Percentiles rank a stretch among this genome's conserved stretches.
Conservation (phyloP, 805 yeast genomes). For the Candida peoriensis region DNA sequence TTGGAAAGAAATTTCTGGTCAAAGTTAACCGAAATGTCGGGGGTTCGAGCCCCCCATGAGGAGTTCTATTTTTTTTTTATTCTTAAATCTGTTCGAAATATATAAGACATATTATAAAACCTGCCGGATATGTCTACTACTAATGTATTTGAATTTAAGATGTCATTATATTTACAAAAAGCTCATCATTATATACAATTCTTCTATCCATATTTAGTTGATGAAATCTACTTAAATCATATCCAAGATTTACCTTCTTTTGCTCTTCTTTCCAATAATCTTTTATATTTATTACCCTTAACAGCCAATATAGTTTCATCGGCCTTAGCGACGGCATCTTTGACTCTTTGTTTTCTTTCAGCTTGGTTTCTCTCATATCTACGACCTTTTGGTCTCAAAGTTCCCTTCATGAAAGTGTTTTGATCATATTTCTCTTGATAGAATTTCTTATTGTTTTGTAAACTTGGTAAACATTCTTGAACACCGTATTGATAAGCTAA, state of each 20-base stretch:
- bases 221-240: slow-evolving; percentile 8
- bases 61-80: slow-evolving; percentile 21
- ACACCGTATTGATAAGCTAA: slow-evolving; percentile 80
- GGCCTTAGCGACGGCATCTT: slow-evolving; percentile 58
- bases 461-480: slow-evolving; percentile 65
- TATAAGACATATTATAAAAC: background rate
- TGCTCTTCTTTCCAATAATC: slow-evolving; percentile 22
- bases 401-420: slow-evolving; percentile 73
- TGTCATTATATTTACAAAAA: no score
- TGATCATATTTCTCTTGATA: slow-evolving; percentile 70
- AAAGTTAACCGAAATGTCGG: slow-evolving; percentile 26
- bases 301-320: slow-evolving; percentile 62
- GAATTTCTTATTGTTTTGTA: slow-evolving; percentile 49
- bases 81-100: background rate
- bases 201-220: background rate
- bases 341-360: slow-evolving; percentile 54
- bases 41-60: slow-evolving; percentile 29
- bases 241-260: slow-evolving; percentile 21
- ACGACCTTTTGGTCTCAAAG: slow-evolving; percentile 70
- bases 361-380: slow-evolving; percentile 69
- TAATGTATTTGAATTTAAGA: no score
- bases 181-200: background rate
- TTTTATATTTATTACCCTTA: slow-evolving; percentile 24
- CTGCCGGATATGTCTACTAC: no score
- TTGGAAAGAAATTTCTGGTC: slow-evolving; percentile 10